Evolutionary conservation across 495 filamentous ascomycete genomes (phyloP).

Genomic region (Penicillium daleae): DNA sequence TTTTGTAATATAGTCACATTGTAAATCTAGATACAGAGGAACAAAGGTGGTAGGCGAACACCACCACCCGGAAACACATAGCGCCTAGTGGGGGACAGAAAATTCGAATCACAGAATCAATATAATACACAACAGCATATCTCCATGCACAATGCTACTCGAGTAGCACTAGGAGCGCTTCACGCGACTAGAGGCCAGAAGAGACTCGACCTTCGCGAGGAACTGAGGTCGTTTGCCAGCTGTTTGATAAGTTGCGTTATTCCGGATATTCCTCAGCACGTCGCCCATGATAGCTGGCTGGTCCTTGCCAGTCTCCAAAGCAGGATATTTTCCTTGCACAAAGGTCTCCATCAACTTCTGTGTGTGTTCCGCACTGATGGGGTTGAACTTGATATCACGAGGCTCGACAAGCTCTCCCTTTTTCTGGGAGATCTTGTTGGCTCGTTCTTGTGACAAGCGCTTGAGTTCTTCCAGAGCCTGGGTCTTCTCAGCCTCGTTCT

Average conservation of each 20-base stretch:
- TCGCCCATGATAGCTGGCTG: constrained; percentile 38
- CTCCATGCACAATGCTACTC: neutral
- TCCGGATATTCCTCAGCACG: constrained; percentile 43
- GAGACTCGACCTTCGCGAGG: constrained; percentile 48
- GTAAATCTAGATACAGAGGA: constrained; percentile 29
- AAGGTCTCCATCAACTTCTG: constrained; percentile 70
- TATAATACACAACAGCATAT: constrained; percentile 35
- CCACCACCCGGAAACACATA: constrained; percentile 3
- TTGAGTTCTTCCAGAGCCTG: constrained; percentile 43
- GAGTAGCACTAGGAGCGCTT: constrained; percentile 33
- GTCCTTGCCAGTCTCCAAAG: constrained; percentile 18
- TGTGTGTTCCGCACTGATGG: constrained; percentile 59
- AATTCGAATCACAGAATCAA: constrained; percentile 13
- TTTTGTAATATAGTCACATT: constrained; percentile 25
- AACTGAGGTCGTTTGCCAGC: constrained; percentile 46
- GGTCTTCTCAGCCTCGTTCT: constrained; percentile 42
- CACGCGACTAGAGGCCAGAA: constrained; percentile 37
- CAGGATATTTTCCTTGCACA: constrained; percentile 59
- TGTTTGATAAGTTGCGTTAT: constrained; percentile 51
- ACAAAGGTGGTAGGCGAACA: neutral
- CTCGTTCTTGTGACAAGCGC: constrained; percentile 39
- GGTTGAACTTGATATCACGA: constrained; percentile 37
- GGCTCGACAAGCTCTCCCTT: constrained; percentile 47
- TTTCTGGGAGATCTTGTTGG: constrained; percentile 47
- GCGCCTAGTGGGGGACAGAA: constrained; percentile 3